Percentiles rank a stretch among this genome's conserved stretches.
Evolutionary conservation across 1,284 basidiomycete species (phyloP).

Genomic region (Anthracocystis panici-leucophaei): DNA sequence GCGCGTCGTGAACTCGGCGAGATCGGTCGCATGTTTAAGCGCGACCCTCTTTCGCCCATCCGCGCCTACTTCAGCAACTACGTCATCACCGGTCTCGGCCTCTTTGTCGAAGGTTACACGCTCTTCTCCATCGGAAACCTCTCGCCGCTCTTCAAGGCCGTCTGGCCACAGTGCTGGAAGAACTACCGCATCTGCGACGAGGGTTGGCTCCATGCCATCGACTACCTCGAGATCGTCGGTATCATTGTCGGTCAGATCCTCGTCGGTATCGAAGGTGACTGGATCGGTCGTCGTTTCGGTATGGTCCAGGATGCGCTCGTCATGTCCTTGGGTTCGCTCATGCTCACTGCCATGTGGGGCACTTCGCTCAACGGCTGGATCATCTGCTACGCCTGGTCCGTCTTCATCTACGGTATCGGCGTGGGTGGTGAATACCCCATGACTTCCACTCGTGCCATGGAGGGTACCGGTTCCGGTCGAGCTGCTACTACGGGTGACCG

Average conservation of each 20-base stretch:
- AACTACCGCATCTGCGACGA: constrained; percentile 71
- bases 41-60: constrained; percentile 71
- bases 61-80: constrained; percentile 72
- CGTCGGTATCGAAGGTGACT: constrained; percentile 75
- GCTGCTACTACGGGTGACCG: constrained; percentile 72
- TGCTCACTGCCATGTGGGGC: constrained; percentile 74
- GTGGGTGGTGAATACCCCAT: constrained; percentile 74
- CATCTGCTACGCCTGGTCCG: constrained; percentile 72
- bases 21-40: constrained; percentile 73
- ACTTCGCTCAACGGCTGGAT: constrained; percentile 73
- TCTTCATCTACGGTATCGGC: constrained; percentile 73
- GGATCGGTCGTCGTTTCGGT: constrained; percentile 73
- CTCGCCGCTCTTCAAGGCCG: constrained; percentile 71
- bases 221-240: constrained; percentile 73
- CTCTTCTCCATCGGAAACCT: constrained; percentile 74
- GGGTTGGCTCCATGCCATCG: constrained; percentile 72
- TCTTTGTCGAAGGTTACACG: constrained; percentile 73
- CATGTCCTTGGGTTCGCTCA: constrained; percentile 72
- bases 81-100: constrained; percentile 73
- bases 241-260: constrained; percentile 74
- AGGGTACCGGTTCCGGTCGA: constrained; percentile 70
- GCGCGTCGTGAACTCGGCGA: constrained; percentile 71
- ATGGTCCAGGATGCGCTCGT: constrained; percentile 71
- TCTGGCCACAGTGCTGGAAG: constrained; percentile 73
- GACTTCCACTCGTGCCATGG: constrained; percentile 74